These are phyloP conservation scores for Yamadazyma jaroonii DNA, from an alignment of 1,139 yeast genomes.

Conservation along the genomic window DNA sequence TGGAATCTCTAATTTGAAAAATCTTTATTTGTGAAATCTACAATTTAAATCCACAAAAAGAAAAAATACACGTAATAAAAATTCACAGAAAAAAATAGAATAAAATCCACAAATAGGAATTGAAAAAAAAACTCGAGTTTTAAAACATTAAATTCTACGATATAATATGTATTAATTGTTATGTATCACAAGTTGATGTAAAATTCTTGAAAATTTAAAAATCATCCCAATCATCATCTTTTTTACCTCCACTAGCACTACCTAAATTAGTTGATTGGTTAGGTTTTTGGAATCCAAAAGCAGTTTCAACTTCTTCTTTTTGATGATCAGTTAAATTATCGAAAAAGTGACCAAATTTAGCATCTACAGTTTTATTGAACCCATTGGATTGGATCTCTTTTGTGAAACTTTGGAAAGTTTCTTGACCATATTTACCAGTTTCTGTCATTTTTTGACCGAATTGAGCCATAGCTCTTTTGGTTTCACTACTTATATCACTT, in stretches of 20 bases:
- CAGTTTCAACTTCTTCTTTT: slow-evolving; percentile 49
- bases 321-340: slow-evolving; percentile 27
- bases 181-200: too few species aligned
- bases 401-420: slow-evolving; percentile 65
- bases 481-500: slow-evolving; percentile 75
- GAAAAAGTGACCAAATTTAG: slow-evolving; percentile 51
- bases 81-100: too few species aligned
- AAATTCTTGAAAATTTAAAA: slow-evolving; percentile 19
- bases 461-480: slow-evolving; percentile 89
- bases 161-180: too few species aligned
- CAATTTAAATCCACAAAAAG: too few species aligned
- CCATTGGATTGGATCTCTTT: slow-evolving; percentile 38
- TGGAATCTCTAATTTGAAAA: not conserved
- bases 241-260: slow-evolving; percentile 46
- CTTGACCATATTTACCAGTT: slow-evolving; percentile 70
- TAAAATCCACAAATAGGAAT: too few species aligned
- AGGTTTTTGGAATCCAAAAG: slow-evolving; percentile 71
- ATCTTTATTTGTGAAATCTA: too few species aligned
- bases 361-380: slow-evolving; percentile 40
- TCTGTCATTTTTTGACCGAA: slow-evolving; percentile 93
- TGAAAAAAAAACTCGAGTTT: too few species aligned
- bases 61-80: too few species aligned
- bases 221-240: slow-evolving; percentile 47
- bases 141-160: too few species aligned
- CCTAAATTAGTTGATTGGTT: slow-evolving; percentile 53